These are phyloP conservation scores for Alliaria petiolata DNA, from an alignment of 345 rosid genomes.

Conservation along the genomic window DNA sequence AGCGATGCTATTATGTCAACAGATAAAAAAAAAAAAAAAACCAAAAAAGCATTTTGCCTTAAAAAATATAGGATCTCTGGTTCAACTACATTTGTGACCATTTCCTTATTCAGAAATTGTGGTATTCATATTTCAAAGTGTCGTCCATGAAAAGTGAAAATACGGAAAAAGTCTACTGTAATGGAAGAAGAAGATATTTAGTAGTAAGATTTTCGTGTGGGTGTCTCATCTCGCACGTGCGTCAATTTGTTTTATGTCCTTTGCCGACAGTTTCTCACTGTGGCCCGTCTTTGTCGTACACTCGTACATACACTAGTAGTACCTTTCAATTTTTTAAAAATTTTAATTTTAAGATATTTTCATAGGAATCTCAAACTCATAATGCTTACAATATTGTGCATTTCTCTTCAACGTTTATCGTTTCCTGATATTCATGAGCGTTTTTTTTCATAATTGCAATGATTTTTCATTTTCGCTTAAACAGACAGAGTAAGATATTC, in stretches of 20 bases:
- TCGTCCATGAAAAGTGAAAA: neutral
- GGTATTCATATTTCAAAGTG: neutral
- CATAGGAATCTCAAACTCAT: constrained; percentile 3
- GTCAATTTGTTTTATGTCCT: constrained; percentile 3
- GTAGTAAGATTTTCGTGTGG: constrained; percentile 21
- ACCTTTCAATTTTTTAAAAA: neutral
- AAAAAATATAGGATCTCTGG: neutral
- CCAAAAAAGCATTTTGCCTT: too few species aligned
- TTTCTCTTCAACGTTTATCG: neutral
- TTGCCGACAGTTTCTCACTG: constrained; percentile 28
- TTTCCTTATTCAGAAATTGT: neutral
- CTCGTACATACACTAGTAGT: too few species aligned
- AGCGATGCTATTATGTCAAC: too few species aligned
- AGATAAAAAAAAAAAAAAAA: too few species aligned
- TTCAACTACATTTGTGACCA: neutral
- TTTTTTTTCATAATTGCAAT: neutral
- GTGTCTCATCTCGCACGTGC: constrained; percentile 17
- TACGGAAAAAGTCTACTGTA: neutral
- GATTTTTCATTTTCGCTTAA: neutral
- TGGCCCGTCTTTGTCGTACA: constrained; percentile 24
- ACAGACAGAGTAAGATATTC: neutral
- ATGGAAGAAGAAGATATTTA: neutral
- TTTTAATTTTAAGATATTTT: neutral
- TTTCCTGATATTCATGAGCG: too few species aligned
- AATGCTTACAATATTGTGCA: neutral